These are phyloP conservation scores for Metschnikowia bowlesiae DNA, from an alignment of 805 yeast species.

Conservation along the genomic window DNA sequence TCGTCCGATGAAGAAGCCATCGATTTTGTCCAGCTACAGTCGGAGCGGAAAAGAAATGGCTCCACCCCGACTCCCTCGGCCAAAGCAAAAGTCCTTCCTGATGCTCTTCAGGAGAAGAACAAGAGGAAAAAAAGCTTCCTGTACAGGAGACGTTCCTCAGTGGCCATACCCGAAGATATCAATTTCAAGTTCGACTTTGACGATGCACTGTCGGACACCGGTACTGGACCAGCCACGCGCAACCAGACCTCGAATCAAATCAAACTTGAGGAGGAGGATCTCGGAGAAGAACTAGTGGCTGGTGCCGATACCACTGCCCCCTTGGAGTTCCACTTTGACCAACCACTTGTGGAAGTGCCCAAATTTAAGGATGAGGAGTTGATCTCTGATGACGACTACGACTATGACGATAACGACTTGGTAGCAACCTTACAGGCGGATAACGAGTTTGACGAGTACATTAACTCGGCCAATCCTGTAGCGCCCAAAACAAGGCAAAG, in stretches of 20 bases:
- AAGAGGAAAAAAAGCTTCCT: constrained; percentile 10
- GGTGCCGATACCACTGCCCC: constrained; percentile 7
- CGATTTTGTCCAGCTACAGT: constrained; percentile 69
- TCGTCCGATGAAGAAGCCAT: constrained; percentile 55
- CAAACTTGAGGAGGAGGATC: constrained; percentile 47
- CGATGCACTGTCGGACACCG: constrained; percentile 18
- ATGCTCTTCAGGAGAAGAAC: constrained; percentile 1
- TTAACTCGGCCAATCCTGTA: constrained; percentile 5
- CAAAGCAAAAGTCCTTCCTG: background rate
- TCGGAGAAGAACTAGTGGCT: constrained; percentile 48
- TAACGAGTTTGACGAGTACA: constrained; percentile 40
- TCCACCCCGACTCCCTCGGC: constrained; percentile 9
- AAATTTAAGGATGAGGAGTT: constrained; percentile 45
- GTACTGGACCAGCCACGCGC: constrained; percentile 10
- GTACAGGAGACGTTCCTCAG: constrained; percentile 31
- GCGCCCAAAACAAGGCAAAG: constrained; percentile 18
- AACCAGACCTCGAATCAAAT: constrained; percentile 13
- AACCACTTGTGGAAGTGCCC: constrained; percentile 44
- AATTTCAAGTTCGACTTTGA: constrained; percentile 41
- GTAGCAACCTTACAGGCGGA: constrained; percentile 46
- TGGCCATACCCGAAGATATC: constrained; percentile 40
- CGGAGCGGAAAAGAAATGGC: constrained; percentile 42
- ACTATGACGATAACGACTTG: constrained; percentile 47
- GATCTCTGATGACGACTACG: constrained; percentile 63
- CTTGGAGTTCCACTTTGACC: constrained; percentile 29